Percentiles rank a stretch among this genome's conserved stretches.
These are phyloP conservation scores for Aphanocladium album DNA, from an alignment of 2,329 filamentous ascomycete species.

Conservation along the genomic window DNA sequence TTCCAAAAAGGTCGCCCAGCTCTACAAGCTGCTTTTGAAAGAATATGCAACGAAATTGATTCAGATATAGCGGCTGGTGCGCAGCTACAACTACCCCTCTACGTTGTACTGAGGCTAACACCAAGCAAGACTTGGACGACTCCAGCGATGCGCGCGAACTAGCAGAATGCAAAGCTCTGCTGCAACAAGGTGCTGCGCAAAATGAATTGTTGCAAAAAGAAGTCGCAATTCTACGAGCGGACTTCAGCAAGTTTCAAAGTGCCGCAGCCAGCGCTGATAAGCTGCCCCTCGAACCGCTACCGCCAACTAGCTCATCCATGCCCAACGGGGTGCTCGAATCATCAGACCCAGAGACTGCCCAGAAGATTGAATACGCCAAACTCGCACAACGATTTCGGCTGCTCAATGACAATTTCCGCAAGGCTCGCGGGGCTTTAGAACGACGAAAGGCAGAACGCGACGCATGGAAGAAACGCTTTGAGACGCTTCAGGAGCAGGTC, in stretches of 20 bases:
- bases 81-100: slow-evolving; percentile 1
- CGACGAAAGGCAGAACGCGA: slow-evolving; percentile 39
- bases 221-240: slow-evolving; percentile 35
- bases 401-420: slow-evolving; percentile 37
- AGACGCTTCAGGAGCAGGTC: slow-evolving; percentile 38
- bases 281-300: not conserved
- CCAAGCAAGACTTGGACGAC: not conserved
- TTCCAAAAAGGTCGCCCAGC: slow-evolving; percentile 34
- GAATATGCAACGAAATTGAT: slow-evolving; percentile 36
- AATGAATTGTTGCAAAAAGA: slow-evolving; percentile 36
- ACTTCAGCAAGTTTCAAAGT: slow-evolving; percentile 27
- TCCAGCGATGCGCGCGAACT: not conserved
- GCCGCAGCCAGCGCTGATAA: slow-evolving; percentile 1
- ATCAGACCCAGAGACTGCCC: slow-evolving; percentile 18
- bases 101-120: not conserved
- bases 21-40: slow-evolving; percentile 35
- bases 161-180: not conserved
- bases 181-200: slow-evolving; percentile 16
- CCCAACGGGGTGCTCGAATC: slow-evolving; percentile 1
- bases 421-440: slow-evolving; percentile 32
- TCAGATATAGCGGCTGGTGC: slow-evolving; percentile 32
- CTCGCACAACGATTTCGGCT: slow-evolving; percentile 37
- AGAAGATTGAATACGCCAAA: slow-evolving; percentile 30
- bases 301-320: slow-evolving; percentile 3
- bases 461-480: slow-evolving; percentile 42